A percentile compares a stretch with the other conserved stretches of the same genome.
These are phyloP conservation scores for Xylaria cubensis DNA, from an alignment of 495 filamentous ascomycete species.

Conservation along the genomic window DNA sequence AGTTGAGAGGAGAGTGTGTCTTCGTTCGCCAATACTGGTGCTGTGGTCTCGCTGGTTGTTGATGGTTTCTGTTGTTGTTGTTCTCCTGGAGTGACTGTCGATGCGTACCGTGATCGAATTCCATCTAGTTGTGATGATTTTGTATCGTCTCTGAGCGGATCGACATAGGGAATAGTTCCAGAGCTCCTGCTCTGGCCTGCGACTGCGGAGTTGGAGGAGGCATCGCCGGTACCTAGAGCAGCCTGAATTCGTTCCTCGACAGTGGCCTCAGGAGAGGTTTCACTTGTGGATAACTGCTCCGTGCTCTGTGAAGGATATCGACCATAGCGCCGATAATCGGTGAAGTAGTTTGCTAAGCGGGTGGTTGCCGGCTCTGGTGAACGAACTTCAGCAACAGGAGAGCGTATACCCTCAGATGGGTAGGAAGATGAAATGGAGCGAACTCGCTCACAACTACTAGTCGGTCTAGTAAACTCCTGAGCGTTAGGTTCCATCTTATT, in stretches of 20 bases:
- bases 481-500: neutral
- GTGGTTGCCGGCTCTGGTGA: constrained; percentile 31
- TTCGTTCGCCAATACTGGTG: constrained; percentile 27
- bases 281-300: constrained; percentile 3
- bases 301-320: constrained; percentile 20
- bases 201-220: neutral
- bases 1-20: constrained; percentile 32
- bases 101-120: neutral
- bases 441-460: constrained; percentile 12
- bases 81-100: neutral
- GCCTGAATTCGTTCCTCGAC: neutral
- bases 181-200: neutral
- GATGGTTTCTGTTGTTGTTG: constrained; percentile 5
- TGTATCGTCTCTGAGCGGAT: neutral
- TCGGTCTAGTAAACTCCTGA: neutral
- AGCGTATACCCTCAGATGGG: constrained; percentile 42
- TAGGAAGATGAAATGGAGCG: constrained; percentile 39
- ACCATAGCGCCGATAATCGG: constrained; percentile 15
- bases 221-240: neutral
- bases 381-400: constrained; percentile 23
- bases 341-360: constrained; percentile 16
- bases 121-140: neutral
- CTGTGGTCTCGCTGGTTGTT: neutral
- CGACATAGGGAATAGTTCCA: neutral
- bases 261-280: neutral